Percentiles rank a stretch among this genome's conserved stretches.
These are phyloP conservation scores for Malania oleifera DNA, from an alignment of 164 flowering plant species.

Conservation along the genomic window DNA sequence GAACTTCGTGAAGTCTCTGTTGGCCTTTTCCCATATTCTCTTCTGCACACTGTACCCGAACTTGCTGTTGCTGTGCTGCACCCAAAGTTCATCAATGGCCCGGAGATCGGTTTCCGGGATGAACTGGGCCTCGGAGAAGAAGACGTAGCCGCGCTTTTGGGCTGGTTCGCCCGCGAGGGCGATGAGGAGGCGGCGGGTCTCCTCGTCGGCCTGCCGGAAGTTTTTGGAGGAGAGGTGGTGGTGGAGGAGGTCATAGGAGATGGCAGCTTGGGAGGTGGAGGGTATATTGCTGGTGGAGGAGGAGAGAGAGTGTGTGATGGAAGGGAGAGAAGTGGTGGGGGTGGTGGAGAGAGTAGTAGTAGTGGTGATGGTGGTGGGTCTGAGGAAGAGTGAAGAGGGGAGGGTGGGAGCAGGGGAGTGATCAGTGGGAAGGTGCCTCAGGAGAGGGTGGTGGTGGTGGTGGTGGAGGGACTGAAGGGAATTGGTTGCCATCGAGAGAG, in stretches of 20 bases:
- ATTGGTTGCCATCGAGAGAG: constrained; percentile 41
- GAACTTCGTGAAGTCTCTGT: constrained; percentile 63
- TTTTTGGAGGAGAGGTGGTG: constrained; percentile 45
- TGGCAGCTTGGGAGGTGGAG: constrained; percentile 25
- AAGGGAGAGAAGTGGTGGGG: constrained; percentile 8
- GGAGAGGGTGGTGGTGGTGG: constrained; percentile 29
- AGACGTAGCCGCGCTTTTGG: constrained; percentile 74
- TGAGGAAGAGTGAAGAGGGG: constrained; percentile 23
- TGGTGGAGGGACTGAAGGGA: constrained; percentile 37
- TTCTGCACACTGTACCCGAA: constrained; percentile 92
- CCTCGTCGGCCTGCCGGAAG: constrained; percentile 84
- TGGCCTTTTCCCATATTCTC: constrained; percentile 57
- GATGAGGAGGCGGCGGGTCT: constrained; percentile 85
- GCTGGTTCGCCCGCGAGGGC: constrained; percentile 79
- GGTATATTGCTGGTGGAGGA: constrained; percentile 10
- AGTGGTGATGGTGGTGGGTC: constrained; percentile 26
- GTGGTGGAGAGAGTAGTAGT: constrained; percentile 20
- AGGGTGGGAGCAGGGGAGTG: constrained; percentile 22
- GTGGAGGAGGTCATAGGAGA: constrained; percentile 54
- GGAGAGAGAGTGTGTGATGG: constrained; percentile 25
- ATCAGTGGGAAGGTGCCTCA: constrained; percentile 24
- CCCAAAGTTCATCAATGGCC: constrained; percentile 75
- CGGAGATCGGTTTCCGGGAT: constrained; percentile 50
- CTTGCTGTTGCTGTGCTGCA: constrained; percentile 44
- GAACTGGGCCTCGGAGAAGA: constrained; percentile 93